phyloP scores from a whole-genome alignment of 371 early-diverging fungal species.

The Lichtheimia ramosa region DNA sequence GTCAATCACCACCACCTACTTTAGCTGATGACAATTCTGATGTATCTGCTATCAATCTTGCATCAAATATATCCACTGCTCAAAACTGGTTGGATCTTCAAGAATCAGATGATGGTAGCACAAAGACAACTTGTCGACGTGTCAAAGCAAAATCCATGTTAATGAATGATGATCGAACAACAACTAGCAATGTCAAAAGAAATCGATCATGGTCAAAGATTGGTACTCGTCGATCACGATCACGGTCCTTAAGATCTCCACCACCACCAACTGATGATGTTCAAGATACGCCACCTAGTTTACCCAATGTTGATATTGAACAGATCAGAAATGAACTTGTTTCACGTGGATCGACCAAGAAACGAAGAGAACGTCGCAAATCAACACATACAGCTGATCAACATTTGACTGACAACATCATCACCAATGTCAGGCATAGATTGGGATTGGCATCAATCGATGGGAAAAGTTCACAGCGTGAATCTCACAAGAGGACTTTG shows the following conservation, averaged over 20 bases:
- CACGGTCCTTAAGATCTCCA: not conserved
- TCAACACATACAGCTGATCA: not conserved
- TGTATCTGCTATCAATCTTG: too few relatives aligned
- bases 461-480: too few relatives aligned
- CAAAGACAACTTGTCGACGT: too few relatives aligned
- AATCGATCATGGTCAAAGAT: too few relatives aligned
- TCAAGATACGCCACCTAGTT: not conserved
- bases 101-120: too few relatives aligned
- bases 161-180: too few relatives aligned
- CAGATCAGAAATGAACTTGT: not conserved
- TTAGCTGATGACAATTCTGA: too few relatives aligned
- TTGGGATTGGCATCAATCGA: not conserved
- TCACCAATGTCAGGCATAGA: not conserved
- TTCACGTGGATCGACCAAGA: not conserved
- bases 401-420: not conserved
- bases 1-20: too few relatives aligned
- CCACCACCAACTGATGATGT: not conserved
- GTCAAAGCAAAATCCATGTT: too few relatives aligned
- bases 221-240: not conserved
- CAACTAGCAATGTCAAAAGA: too few relatives aligned
- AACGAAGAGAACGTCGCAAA: not conserved
- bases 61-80: too few relatives aligned
- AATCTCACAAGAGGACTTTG: not conserved
- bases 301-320: conserved; percentile 1
- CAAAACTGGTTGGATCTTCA: too few relatives aligned